Conservation (phyloP, 2,329 filamentous ascomycete genomes). For the Xylaria sp. region DNA sequence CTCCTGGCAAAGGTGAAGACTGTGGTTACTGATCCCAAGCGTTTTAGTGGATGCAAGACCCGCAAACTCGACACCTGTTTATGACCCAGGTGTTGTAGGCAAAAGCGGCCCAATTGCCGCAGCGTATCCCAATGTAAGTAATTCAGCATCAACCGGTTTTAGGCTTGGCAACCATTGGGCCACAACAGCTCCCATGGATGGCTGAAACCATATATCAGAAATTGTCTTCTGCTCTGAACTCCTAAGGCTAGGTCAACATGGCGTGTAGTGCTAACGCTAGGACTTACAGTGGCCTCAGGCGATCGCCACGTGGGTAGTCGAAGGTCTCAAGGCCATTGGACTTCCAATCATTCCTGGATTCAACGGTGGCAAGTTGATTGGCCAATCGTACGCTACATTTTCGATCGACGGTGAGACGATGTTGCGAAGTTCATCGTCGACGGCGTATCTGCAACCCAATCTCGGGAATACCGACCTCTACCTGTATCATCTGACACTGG, state of each 20-base stretch:
- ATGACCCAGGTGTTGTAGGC: constrained; percentile 49
- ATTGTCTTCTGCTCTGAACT: not conserved
- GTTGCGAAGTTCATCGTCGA: constrained; percentile 37
- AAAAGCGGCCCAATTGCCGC: constrained; percentile 54
- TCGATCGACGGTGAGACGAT: constrained; percentile 38
- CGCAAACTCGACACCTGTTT: constrained; percentile 46
- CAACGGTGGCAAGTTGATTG: constrained; percentile 54
- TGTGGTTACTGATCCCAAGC: constrained; percentile 7
- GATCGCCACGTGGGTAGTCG: constrained; percentile 54
- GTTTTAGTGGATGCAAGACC: constrained; percentile 37
- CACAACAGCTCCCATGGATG: not conserved
- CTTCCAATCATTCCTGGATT: constrained; percentile 53
- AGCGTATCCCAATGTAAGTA: constrained; percentile 51
- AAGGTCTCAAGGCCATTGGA: constrained; percentile 55
- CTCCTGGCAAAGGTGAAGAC: not conserved
- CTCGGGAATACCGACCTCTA: constrained; percentile 36
- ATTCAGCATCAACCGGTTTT: not conserved
- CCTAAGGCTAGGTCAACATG: not conserved
- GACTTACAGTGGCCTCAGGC: constrained; percentile 49
- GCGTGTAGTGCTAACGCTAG: not conserved
- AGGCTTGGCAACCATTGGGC: not conserved
- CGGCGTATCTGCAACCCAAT: constrained; percentile 33
- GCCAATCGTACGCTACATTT: constrained; percentile 37
- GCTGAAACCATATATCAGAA: too few relatives aligned
- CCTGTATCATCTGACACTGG: constrained; percentile 36